These are phyloP conservation scores for Podospora fimiseda DNA, from an alignment of 495 filamentous ascomycete species.

Conservation along the genomic window DNA sequence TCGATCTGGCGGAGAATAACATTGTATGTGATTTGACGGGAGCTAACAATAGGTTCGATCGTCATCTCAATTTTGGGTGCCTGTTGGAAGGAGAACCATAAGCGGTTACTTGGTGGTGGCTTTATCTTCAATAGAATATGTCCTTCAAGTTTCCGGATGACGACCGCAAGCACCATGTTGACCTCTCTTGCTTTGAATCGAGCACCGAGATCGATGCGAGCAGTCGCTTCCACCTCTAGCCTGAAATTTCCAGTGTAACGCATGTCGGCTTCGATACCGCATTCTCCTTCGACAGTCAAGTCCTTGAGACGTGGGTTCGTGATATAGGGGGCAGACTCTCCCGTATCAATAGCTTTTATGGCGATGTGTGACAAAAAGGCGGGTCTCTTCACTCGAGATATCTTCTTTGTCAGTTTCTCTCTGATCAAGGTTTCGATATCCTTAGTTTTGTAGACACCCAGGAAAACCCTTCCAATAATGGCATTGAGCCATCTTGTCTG, in stretches of 20 bases:
- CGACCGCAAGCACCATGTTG: constrained; percentile 77
- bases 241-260: constrained; percentile 84
- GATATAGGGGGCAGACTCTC: constrained; percentile 79
- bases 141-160: constrained; percentile 79
- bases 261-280: constrained; percentile 76
- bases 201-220: constrained; percentile 79
- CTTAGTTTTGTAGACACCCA: constrained; percentile 77
- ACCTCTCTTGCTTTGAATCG: constrained; percentile 89
- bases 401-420: constrained; percentile 92
- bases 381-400: constrained; percentile 85
- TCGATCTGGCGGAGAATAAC: constrained; percentile 91
- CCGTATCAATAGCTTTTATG: constrained; percentile 76
- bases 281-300: constrained; percentile 83
- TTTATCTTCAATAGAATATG: constrained; percentile 83
- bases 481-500: constrained; percentile 95
- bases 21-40: constrained; percentile 88
- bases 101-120: constrained; percentile 86
- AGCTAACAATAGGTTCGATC: constrained; percentile 91
- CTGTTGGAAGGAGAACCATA: constrained; percentile 90
- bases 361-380: constrained; percentile 77
- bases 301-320: constrained; percentile 87
- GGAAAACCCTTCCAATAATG: constrained; percentile 77
- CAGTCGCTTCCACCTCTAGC: constrained; percentile 81
- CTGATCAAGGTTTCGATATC: constrained; percentile 72
- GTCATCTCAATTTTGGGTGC: constrained; percentile 88